Conservation (phyloP, 2,329 filamentous ascomycete genomes). For the Talaromyces verruculosus region DNA sequence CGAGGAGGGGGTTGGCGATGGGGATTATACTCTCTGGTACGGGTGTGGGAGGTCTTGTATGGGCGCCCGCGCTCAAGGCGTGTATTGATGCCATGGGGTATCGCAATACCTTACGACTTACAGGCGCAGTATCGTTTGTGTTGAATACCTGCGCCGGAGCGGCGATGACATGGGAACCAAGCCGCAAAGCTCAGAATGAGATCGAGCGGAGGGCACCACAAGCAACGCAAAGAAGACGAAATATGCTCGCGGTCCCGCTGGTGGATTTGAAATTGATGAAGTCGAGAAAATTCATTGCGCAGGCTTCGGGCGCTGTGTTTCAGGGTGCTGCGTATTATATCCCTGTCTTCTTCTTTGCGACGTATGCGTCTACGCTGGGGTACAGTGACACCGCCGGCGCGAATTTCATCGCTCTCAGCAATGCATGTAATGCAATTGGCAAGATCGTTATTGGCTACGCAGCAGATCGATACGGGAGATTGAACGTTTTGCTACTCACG, state of each 20-base stretch:
- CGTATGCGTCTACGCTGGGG: conserved; percentile 41
- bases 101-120: conserved; percentile 39
- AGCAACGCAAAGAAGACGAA: background rate
- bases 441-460: conserved; percentile 41
- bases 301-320: conserved; percentile 37
- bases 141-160: conserved; percentile 30
- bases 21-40: conserved; percentile 41
- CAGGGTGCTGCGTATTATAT: conserved; percentile 43
- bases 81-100: conserved; percentile 37
- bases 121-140: conserved; percentile 33
- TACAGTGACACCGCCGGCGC: conserved; percentile 39
- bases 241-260: conserved; percentile 24
- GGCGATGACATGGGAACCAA: conserved; percentile 33
- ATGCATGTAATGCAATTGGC: conserved; percentile 42
- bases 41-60: conserved; percentile 41
- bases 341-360: conserved; percentile 42
- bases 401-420: conserved; percentile 43
- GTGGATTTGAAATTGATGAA: conserved; percentile 38
- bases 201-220: conserved; percentile 22
- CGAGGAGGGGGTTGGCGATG: conserved; percentile 39
- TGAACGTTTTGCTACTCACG: conserved; percentile 41
- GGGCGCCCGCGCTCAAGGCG: conserved; percentile 34
- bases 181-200: conserved; percentile 24
- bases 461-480: conserved; percentile 40
- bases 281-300: conserved; percentile 37